Percentiles rank a stretch among this genome's conserved stretches.
These are phyloP conservation scores for Vaccinium corymbosum DNA, from an alignment of 148 eudicot species.

Conservation along the genomic window DNA sequence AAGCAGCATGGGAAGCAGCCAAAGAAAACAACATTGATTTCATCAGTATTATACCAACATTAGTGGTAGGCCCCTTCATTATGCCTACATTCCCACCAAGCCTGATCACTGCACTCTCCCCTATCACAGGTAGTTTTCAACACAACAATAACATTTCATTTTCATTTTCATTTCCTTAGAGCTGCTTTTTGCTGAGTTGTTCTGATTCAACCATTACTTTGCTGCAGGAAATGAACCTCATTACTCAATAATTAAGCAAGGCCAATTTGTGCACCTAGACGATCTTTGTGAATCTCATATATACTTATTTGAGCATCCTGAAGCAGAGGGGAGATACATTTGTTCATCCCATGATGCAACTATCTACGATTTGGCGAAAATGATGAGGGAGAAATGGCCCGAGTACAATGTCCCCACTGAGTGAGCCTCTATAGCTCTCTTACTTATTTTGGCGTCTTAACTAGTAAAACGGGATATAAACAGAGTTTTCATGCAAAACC, in stretches of 20 bases:
- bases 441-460: background rate
- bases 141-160: background rate
- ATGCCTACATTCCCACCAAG: slow-evolving; percentile 78
- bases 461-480: background rate
- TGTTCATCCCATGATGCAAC: slow-evolving; percentile 83
- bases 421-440: slow-evolving; percentile 32
- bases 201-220: background rate
- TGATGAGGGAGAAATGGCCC: slow-evolving; percentile 70
- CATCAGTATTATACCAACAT: slow-evolving; percentile 71
- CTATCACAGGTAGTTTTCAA: slow-evolving; percentile 50
- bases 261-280: slow-evolving; percentile 82
- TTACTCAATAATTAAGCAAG: slow-evolving; percentile 72
- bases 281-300: slow-evolving; percentile 87
- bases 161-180: background rate
- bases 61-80: slow-evolving; percentile 89
- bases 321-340: slow-evolving; percentile 74
- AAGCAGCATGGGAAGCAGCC: slow-evolving; percentile 74
- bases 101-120: slow-evolving; percentile 79
- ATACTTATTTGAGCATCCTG: slow-evolving; percentile 64
- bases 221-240: slow-evolving; percentile 69
- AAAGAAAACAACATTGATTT: slow-evolving; percentile 75
- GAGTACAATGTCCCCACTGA: slow-evolving; percentile 72
- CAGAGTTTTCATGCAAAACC: background rate
- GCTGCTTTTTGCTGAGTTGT: background rate
- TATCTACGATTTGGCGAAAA: slow-evolving; percentile 51